phyloP scores from a whole-genome alignment of 768 basidiomycete species.

The Grammothele lineata region DNA sequence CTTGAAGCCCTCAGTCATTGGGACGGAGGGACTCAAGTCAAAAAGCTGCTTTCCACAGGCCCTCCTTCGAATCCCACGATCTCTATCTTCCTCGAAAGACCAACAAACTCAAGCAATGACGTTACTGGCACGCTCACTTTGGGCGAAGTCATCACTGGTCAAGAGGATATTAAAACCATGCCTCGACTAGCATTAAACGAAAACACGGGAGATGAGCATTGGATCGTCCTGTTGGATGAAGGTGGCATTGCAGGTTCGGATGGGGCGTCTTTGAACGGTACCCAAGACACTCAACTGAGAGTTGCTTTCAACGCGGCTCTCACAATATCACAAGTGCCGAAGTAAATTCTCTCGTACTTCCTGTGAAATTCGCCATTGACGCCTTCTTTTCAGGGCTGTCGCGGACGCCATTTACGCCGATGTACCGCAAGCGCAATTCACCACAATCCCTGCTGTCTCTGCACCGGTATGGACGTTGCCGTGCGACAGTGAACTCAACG shows the following conservation, averaged over 20 bases:
- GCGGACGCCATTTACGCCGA: conserved; percentile 32
- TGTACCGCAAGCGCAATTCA: conserved; percentile 27
- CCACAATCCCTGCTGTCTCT: conserved; percentile 5
- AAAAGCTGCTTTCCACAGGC: no score
- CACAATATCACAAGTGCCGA: conserved; percentile 30
- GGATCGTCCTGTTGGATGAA: conserved; percentile 28
- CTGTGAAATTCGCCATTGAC: background rate
- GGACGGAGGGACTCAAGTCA: no score
- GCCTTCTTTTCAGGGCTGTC: conserved; percentile 5
- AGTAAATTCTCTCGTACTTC: conserved; percentile 17
- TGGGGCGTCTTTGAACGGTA: conserved; percentile 20
- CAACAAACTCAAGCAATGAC: no score
- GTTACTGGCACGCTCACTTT: background rate
- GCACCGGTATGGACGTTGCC: conserved; percentile 30
- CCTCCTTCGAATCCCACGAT: no score
- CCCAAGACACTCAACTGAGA: conserved; percentile 17
- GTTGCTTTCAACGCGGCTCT: conserved; percentile 29
- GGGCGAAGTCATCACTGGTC: conserved; percentile 16
- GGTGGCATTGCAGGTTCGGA: conserved; percentile 34
- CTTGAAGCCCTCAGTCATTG: no score
- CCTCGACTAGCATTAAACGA: conserved; percentile 25
- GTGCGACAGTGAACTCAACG: conserved; percentile 29
- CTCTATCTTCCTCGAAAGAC: no score
- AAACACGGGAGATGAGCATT: conserved; percentile 26
- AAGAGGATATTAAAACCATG: conserved; percentile 23